These are phyloP conservation scores for Cucumis cinereus DNA, from an alignment of 306 rosid species.

Conservation along the genomic window DNA sequence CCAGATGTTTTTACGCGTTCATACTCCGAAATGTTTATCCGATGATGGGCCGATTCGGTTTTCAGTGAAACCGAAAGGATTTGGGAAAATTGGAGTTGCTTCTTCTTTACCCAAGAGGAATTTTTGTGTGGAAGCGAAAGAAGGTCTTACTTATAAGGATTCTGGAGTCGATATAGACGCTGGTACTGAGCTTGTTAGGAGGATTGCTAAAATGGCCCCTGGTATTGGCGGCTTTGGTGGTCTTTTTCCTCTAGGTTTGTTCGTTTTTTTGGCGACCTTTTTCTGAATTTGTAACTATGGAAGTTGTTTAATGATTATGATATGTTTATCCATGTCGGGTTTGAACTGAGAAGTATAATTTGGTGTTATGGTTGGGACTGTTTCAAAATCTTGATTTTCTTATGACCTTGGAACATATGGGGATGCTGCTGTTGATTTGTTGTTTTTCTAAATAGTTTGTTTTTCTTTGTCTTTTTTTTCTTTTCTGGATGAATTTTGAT, in stretches of 20 bases:
- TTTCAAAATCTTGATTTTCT: not conserved
- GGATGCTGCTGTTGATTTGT: not conserved
- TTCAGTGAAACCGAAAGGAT: conserved; percentile 3
- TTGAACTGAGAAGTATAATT: not conserved
- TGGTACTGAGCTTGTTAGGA: conserved; percentile 70
- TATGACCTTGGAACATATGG: not conserved
- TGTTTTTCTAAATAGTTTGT: not conserved
- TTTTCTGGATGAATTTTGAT: conserved; percentile 3
- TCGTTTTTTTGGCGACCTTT: not conserved
- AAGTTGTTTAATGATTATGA: not conserved
- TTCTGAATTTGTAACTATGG: not conserved
- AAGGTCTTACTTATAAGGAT: conserved; percentile 61
- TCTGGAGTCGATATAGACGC: conserved; percentile 96
- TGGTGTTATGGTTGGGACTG: not conserved
- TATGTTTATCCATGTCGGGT: not conserved
- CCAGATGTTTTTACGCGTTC: not conserved
- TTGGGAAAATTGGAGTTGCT: not conserved
- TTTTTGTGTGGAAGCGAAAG: conserved; percentile 6
- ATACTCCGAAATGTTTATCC: not conserved
- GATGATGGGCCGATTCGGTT: not conserved
- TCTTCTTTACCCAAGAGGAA: conserved; percentile 16
- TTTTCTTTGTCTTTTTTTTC: not conserved
- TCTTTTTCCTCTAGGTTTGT: conserved; percentile 66
- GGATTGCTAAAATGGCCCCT: conserved; percentile 89
- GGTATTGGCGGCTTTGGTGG: conserved; percentile 95